Evolutionary conservation across 176 grass and related monocot genomes (phyloP).

Genomic region (Oryza brachyantha): DNA sequence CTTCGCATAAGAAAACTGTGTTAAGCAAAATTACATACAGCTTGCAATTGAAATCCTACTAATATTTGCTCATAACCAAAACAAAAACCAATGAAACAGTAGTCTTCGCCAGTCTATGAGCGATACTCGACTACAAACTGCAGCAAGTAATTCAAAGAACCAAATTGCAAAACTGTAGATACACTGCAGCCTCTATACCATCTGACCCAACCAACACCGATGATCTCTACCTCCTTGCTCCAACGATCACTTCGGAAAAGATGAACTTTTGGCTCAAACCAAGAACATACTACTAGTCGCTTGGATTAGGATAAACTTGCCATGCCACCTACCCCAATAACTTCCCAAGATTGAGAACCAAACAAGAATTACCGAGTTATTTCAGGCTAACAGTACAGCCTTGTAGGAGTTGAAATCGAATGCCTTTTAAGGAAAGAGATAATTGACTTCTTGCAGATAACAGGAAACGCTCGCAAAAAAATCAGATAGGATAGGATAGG

Average conservation of each 20-base stretch:
- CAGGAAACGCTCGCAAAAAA: not conserved
- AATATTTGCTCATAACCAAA: not conserved
- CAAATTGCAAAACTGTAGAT: not conserved
- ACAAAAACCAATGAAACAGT: slow-evolving; percentile 7
- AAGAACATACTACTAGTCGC: too few species aligned
- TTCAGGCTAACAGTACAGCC: too few species aligned
- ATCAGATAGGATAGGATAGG: not conserved
- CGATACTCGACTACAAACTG: not conserved
- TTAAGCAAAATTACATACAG: not conserved
- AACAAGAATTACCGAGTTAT: slow-evolving; percentile 8
- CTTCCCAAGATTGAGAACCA: slow-evolving; percentile 29
- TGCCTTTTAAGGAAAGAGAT: not conserved
- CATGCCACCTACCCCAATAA: slow-evolving; percentile 27
- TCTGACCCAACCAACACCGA: not conserved
- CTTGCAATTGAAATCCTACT: not conserved
- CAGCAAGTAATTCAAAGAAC: not conserved
- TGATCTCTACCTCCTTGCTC: slow-evolving; percentile 12
- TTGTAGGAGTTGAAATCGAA: not conserved
- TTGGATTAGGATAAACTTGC: slow-evolving; percentile 44
- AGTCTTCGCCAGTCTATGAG: not conserved
- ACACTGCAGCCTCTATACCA: not conserved
- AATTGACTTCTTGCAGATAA: not conserved
- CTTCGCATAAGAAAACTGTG: not conserved
- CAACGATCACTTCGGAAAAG: slow-evolving; percentile 15
- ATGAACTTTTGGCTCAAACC: not conserved